phyloP scores from a whole-genome alignment of 2,329 filamentous ascomycete genomes.

The Aureobasidium musti region DNA sequence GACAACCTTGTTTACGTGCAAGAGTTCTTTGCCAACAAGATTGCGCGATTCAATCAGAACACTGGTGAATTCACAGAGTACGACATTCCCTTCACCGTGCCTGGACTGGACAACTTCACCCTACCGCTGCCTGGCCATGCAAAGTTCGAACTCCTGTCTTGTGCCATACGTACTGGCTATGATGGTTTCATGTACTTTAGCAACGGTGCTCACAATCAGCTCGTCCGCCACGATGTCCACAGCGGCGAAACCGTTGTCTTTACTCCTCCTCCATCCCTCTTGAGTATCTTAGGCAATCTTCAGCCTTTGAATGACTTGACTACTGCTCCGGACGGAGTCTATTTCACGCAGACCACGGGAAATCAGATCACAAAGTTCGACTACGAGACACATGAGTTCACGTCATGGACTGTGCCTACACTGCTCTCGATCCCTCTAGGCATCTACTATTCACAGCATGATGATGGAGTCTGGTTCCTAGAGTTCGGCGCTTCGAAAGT shows the following conservation, averaged over 20 bases:
- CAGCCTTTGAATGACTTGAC: slow-evolving; percentile 36
- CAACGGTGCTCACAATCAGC: slow-evolving; percentile 36
- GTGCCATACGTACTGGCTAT: slow-evolving; percentile 15
- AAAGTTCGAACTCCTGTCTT: slow-evolving; percentile 3
- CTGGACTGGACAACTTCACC: slow-evolving; percentile 11
- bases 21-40: slow-evolving; percentile 21
- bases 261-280: slow-evolving; percentile 30
- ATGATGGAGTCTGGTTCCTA: slow-evolving; percentile 15
- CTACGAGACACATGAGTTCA: slow-evolving; percentile 32
- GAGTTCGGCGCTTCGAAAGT: slow-evolving; percentile 8
- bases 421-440: slow-evolving; percentile 33
- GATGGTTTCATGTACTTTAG: slow-evolving; percentile 35
- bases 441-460: slow-evolving; percentile 26
- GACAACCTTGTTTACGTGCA: slow-evolving; percentile 17
- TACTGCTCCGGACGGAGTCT: slow-evolving; percentile 33
- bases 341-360: slow-evolving; percentile 34
- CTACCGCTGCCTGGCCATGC: slow-evolving; percentile 1
- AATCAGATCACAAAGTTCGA: slow-evolving; percentile 33
- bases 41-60: slow-evolving; percentile 14
- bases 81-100: slow-evolving; percentile 11
- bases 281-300: slow-evolving; percentile 33
- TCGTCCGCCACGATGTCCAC: slow-evolving; percentile 33
- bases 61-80: slow-evolving; percentile 13
- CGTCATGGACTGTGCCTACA: slow-evolving; percentile 32
- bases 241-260: slow-evolving; percentile 32